Evolutionary conservation across 768 basidiomycete species (phyloP).

Genomic region (Trichaptum fuscoviolaceum): DNA sequence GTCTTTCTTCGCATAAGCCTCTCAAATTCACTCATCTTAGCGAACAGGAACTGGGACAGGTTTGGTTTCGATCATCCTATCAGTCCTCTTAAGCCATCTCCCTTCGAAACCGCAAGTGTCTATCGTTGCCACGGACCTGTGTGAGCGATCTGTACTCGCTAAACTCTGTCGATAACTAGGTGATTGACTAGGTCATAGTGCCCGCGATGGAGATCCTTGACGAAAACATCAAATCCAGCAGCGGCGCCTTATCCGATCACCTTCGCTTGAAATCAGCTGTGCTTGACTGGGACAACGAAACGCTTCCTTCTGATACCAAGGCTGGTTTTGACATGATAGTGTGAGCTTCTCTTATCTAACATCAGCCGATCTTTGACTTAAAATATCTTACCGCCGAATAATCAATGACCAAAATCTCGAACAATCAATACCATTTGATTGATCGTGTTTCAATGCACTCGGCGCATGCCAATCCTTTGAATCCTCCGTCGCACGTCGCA

Average conservation of each 20-base stretch:
- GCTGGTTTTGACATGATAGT: slow-evolving; percentile 58
- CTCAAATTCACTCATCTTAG: neutral
- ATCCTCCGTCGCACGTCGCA: neutral
- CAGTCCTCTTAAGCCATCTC: slow-evolving; percentile 38
- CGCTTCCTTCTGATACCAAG: slow-evolving; percentile 38
- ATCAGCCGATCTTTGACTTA: neutral
- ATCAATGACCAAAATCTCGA: neutral
- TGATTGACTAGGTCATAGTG: slow-evolving; percentile 35
- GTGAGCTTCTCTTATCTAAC: slow-evolving; percentile 36
- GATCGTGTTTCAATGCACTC: neutral
- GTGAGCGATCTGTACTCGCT: slow-evolving; percentile 2
- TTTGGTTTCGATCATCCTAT: slow-evolving; percentile 65
- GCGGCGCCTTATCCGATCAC: slow-evolving; percentile 3
- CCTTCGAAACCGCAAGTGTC: slow-evolving; percentile 3
- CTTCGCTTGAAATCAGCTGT: slow-evolving; percentile 31
- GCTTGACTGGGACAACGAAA: slow-evolving; percentile 75
- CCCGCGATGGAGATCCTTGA: slow-evolving; percentile 78
- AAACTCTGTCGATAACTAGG: neutral
- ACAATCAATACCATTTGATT: neutral
- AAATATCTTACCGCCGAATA: neutral
- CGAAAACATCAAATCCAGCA: slow-evolving; percentile 57
- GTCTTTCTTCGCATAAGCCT: neutral
- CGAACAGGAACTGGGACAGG: slow-evolving; percentile 77
- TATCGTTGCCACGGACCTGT: neutral
- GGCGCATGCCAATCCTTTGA: neutral